A percentile compares a stretch with the other conserved stretches of the same genome.
These are phyloP conservation scores for Xylaria sp. DNA, from an alignment of 2,329 filamentous ascomycete genomes.

Conservation along the genomic window DNA sequence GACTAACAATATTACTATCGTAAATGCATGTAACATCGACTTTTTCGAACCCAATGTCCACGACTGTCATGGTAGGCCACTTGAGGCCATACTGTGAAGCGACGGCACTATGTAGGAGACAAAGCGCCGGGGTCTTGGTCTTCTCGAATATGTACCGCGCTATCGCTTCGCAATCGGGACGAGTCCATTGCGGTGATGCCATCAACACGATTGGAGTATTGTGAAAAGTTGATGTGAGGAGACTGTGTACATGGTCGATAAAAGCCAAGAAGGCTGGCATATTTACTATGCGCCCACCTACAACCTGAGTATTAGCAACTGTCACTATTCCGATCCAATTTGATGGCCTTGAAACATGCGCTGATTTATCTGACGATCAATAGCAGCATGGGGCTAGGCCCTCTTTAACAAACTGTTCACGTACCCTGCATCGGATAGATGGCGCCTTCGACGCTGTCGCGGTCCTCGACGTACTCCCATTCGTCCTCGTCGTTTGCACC, in stretches of 20 bases:
- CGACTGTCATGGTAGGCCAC: slow-evolving; percentile 80
- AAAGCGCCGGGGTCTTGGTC: slow-evolving; percentile 92
- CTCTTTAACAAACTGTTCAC: slow-evolving; percentile 31
- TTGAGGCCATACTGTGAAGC: slow-evolving; percentile 87
- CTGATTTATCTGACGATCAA: not conserved
- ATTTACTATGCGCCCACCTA: slow-evolving; percentile 82
- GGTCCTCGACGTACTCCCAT: slow-evolving; percentile 85
- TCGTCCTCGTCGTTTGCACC: slow-evolving; percentile 66
- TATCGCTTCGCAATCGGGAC: slow-evolving; percentile 85
- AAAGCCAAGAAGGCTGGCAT: slow-evolving; percentile 95
- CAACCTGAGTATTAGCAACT: slow-evolving; percentile 31
- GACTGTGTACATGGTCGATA: slow-evolving; percentile 89
- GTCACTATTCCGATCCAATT: not conserved
- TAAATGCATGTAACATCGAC: slow-evolving; percentile 91
- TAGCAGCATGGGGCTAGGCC: slow-evolving; percentile 7
- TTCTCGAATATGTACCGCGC: slow-evolving; percentile 97
- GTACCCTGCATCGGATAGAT: slow-evolving; percentile 82
- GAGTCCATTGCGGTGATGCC: slow-evolving; percentile 89
- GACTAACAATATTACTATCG: slow-evolving; percentile 80
- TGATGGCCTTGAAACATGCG: not conserved
- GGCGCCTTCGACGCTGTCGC: slow-evolving; percentile 86
- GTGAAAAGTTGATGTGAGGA: slow-evolving; percentile 90
- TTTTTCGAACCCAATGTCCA: slow-evolving; percentile 93
- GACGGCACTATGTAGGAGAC: slow-evolving; percentile 87
- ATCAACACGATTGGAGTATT: slow-evolving; percentile 95